phyloP scores from a whole-genome alignment of 805 yeast genomes.

The Peterozyma xylosa region DNA sequence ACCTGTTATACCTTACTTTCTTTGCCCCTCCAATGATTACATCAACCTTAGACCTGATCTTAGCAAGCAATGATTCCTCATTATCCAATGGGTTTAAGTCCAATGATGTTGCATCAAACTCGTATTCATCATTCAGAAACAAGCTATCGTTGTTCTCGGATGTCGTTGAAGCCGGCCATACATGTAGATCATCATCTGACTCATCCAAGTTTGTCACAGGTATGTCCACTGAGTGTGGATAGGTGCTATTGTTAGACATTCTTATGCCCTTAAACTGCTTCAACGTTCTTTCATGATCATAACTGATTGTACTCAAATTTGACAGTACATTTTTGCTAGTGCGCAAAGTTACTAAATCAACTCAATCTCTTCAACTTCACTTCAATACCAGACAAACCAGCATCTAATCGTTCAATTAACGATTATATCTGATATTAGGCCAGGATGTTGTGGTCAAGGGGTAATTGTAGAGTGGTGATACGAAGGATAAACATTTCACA shows the following conservation, averaged over 20 bases:
- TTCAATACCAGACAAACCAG: too few species aligned
- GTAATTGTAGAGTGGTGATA: too few species aligned
- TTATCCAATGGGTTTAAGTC: constrained; percentile 10
- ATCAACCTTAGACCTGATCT: background rate
- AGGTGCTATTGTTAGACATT: background rate
- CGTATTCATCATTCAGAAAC: constrained; percentile 5
- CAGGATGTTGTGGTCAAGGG: too few species aligned
- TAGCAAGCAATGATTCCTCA: background rate
- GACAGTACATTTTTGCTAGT: too few species aligned
- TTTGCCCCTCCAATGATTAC: constrained; percentile 1
- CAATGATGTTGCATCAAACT: constrained; percentile 10
- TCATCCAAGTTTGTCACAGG: constrained; percentile 51
- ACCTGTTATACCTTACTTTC: background rate
- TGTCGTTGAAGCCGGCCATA: background rate
- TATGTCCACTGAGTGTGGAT: constrained; percentile 34
- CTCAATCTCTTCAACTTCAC: too few species aligned
- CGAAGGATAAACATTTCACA: too few species aligned
- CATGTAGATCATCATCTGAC: constrained; percentile 24
- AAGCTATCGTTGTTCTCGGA: background rate
- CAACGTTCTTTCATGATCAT: background rate
- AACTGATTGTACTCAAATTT: too few species aligned
- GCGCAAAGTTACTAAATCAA: too few species aligned
- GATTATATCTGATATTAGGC: too few species aligned
- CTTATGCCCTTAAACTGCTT: background rate
- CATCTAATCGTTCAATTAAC: too few species aligned